These are phyloP conservation scores for Pyricularia pennisetigena DNA, from an alignment of 2,329 filamentous ascomycete species.

Conservation along the genomic window DNA sequence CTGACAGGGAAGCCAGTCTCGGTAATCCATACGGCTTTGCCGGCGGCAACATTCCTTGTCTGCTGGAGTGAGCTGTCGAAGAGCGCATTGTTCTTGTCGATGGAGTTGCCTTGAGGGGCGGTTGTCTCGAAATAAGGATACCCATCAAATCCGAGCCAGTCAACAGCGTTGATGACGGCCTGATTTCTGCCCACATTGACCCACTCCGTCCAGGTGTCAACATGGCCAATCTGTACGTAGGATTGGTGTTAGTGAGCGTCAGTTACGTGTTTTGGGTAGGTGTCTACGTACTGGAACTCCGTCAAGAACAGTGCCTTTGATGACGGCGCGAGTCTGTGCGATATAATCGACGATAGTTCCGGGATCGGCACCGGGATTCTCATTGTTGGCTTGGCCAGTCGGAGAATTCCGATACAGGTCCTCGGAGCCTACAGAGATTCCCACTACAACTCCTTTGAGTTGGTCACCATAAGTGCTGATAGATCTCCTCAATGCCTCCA, in stretches of 20 bases:
- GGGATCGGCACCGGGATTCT: slow-evolving; percentile 54
- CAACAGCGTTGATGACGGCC: slow-evolving; percentile 56
- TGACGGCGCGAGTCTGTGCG: slow-evolving; percentile 50
- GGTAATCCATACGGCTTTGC: slow-evolving; percentile 74
- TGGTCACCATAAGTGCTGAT: slow-evolving; percentile 57
- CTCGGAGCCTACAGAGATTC: slow-evolving; percentile 80
- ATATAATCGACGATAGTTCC: slow-evolving; percentile 60
- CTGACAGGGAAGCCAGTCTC: slow-evolving; percentile 82
- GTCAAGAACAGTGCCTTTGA: slow-evolving; percentile 51
- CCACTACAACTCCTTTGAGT: slow-evolving; percentile 59
- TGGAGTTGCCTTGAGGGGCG: slow-evolving; percentile 43
- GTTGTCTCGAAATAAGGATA: slow-evolving; percentile 73
- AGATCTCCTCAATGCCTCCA: slow-evolving; percentile 60
- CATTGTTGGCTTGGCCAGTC: slow-evolving; percentile 54
- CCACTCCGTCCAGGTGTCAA: slow-evolving; percentile 23
- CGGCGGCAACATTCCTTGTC: slow-evolving; percentile 46
- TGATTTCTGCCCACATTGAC: slow-evolving; percentile 12
- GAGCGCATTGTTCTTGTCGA: slow-evolving; percentile 52
- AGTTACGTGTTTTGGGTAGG: neutral
- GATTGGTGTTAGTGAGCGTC: neutral
- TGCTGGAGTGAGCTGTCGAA: slow-evolving; percentile 58
- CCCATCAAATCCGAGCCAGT: slow-evolving; percentile 77
- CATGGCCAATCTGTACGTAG: slow-evolving; percentile 54
- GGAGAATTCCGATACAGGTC: slow-evolving; percentile 74
- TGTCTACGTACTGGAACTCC: slow-evolving; percentile 26